Percentiles rank a stretch among this genome's conserved stretches.
Evolutionary conservation across 257 asterid genomes (phyloP).

Genomic region (Nicotiana benthamiana): DNA sequence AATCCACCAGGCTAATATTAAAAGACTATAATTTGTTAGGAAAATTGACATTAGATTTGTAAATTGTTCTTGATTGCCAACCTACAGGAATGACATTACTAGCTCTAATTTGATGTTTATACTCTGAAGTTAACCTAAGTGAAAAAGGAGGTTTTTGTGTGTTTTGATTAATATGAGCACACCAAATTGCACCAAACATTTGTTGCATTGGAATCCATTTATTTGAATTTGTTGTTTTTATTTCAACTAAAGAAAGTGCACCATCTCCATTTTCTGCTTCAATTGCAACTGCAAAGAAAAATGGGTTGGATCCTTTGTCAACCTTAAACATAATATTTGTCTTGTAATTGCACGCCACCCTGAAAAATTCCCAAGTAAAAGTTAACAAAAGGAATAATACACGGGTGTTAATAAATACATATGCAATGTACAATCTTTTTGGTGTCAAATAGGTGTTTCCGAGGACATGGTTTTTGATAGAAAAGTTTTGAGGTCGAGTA

Average conservation of each 20-base stretch:
- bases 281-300: slow-evolving; percentile 9
- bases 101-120: not conserved
- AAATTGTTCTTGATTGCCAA: slow-evolving; percentile 7
- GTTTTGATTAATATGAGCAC: not conserved
- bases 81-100: slow-evolving; percentile 10
- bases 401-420: no score
- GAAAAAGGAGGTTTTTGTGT: slow-evolving; percentile 9
- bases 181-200: slow-evolving; percentile 18
- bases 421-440: no score
- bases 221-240: not conserved
- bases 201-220: slow-evolving; percentile 17
- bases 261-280: slow-evolving; percentile 18
- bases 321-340: slow-evolving; percentile 12
- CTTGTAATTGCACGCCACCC: slow-evolving; percentile 14
- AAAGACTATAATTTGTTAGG: no score
- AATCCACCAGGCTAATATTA: no score
- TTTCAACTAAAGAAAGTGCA: not conserved
- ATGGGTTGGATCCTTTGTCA: slow-evolving; percentile 18
- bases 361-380: not conserved
- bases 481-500: no score
- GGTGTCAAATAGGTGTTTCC: no score
- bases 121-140: not conserved
- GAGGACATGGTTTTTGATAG: no score
- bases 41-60: not conserved
- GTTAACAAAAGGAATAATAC: no score